A percentile compares a stretch with the other conserved stretches of the same genome.
Evolutionary conservation across 2,329 filamentous ascomycete species (phyloP).

Genomic region (Juglanconis oblonga): DNA sequence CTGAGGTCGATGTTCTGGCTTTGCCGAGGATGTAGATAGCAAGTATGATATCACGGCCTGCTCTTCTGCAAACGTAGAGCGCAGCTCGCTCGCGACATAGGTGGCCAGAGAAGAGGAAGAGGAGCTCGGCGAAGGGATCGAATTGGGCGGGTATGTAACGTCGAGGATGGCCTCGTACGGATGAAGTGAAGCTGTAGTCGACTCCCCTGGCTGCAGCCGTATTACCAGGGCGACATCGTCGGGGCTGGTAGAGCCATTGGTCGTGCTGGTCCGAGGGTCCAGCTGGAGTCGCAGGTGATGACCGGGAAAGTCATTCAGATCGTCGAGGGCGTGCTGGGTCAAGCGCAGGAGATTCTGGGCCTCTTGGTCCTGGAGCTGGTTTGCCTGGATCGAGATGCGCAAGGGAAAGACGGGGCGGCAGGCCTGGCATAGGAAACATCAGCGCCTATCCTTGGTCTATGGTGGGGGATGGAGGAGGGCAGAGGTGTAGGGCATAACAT

Average conservation of each 20-base stretch:
- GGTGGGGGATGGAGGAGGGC: background rate
- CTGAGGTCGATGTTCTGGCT: constrained; percentile 36
- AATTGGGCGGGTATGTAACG: constrained; percentile 70
- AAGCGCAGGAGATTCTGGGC: constrained; percentile 70
- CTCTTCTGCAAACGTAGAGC: constrained; percentile 80
- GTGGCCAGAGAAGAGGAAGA: constrained; percentile 71
- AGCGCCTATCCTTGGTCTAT: background rate
- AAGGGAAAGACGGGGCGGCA: constrained; percentile 88
- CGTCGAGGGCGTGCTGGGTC: constrained; percentile 84
- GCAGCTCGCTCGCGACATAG: constrained; percentile 76
- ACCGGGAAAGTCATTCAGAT: constrained; percentile 79
- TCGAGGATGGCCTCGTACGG: constrained; percentile 70
- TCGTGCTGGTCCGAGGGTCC: constrained; percentile 37
- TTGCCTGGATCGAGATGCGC: constrained; percentile 72
- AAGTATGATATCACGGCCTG: constrained; percentile 80
- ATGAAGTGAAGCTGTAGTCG: constrained; percentile 62
- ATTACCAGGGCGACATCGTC: constrained; percentile 65
- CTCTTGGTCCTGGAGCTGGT: constrained; percentile 62
- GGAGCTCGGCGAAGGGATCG: constrained; percentile 63
- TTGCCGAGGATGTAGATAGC: constrained; percentile 56
- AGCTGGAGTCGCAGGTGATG: constrained; percentile 77
- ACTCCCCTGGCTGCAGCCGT: constrained; percentile 63
- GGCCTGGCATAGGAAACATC: constrained; percentile 48
- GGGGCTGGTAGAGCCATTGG: constrained; percentile 35
- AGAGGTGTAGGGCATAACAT: background rate